phyloP scores from a whole-genome alignment of 2,329 filamentous ascomycete genomes.

The Colletotrichum tropicicola region DNA sequence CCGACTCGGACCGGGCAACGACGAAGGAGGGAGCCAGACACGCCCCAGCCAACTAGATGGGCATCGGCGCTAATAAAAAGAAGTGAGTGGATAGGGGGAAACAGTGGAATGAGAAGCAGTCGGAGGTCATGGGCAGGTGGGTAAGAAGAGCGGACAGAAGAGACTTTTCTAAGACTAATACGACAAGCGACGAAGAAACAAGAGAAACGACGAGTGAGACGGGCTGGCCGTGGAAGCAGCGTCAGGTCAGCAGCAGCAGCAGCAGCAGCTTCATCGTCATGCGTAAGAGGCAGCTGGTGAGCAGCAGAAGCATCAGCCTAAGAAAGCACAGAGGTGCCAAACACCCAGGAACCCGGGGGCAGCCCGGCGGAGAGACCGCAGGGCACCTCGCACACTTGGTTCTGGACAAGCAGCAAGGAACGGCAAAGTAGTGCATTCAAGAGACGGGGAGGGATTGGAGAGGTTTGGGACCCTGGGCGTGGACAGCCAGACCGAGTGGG shows the following conservation, averaged over 20 bases:
- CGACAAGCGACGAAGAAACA: slow-evolving; percentile 1
- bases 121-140: background rate
- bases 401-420: background rate
- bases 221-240: slow-evolving; percentile 1
- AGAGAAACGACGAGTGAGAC: slow-evolving; percentile 24
- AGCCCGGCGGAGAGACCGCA: background rate
- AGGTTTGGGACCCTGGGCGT: slow-evolving; percentile 15
- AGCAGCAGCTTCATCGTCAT: background rate
- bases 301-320: background rate
- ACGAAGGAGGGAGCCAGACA: slow-evolving; percentile 3
- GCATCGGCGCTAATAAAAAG: background rate
- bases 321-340: background rate
- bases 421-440: background rate
- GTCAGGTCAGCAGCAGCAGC: slow-evolving; percentile 4
- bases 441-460: slow-evolving; percentile 3
- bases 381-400: background rate
- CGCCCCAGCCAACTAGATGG: background rate
- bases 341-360: background rate
- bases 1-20: slow-evolving; percentile 13
- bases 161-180: slow-evolving; percentile 20
- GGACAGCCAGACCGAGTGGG: slow-evolving; percentile 5
- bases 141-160: slow-evolving; percentile 3
- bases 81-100: background rate
- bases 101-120: background rate
- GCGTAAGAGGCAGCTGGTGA: background rate